Evolutionary conservation across 441 rosid species (phyloP).

Genomic region (Populus hybrid): DNA sequence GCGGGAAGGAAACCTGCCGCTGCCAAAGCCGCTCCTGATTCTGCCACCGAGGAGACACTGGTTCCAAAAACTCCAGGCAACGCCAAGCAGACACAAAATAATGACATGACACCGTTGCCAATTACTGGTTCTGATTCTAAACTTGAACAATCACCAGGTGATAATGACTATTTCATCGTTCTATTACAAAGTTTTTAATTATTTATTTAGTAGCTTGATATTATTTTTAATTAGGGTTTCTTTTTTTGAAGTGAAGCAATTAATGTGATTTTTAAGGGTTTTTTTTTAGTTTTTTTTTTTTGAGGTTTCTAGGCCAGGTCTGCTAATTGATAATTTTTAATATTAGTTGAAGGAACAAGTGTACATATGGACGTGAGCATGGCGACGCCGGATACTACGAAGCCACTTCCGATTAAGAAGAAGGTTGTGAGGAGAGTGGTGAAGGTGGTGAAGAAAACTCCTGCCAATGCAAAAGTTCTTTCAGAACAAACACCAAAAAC

Average conservation of each 20-base stretch:
- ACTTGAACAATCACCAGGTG: slow-evolving; percentile 33
- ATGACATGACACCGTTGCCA: slow-evolving; percentile 20
- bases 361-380: slow-evolving; percentile 17
- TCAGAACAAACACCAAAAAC: slow-evolving; percentile 16
- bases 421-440: slow-evolving; percentile 28
- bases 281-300: background rate
- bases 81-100: slow-evolving; percentile 24
- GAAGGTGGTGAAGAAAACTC: slow-evolving; percentile 29
- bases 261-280: background rate
- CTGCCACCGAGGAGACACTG: slow-evolving; percentile 16
- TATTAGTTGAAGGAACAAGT: slow-evolving; percentile 31
- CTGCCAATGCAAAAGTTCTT: slow-evolving; percentile 24
- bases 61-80: slow-evolving; percentile 23
- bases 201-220: background rate
- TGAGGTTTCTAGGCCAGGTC: background rate
- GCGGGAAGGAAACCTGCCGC: slow-evolving; percentile 32
- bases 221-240: background rate
- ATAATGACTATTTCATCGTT: background rate
- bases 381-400: slow-evolving; percentile 22
- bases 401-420: slow-evolving; percentile 23
- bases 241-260: background rate
- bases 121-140: slow-evolving; percentile 21
- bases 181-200: too few species aligned
- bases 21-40: slow-evolving; percentile 13
- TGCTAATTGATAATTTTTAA: background rate